Percentiles rank a stretch among this genome's conserved stretches.
Conservation (phyloP, 306 rosid species). For the Glycine latifolia region DNA sequence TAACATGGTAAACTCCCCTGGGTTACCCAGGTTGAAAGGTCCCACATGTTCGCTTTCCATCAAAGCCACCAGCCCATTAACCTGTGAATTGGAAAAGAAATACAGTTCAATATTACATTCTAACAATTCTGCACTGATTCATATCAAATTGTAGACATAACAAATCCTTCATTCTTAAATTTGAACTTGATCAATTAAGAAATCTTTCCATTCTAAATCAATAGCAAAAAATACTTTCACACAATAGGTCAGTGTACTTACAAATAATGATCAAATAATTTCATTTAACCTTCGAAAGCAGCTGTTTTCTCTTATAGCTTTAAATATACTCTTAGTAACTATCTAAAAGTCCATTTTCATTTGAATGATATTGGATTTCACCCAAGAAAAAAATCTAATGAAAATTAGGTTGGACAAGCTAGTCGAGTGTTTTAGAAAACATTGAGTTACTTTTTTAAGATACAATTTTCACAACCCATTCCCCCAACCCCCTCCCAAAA, state of each 20-base stretch:
- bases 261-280: conserved; percentile 35
- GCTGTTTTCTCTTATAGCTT: conserved; percentile 13
- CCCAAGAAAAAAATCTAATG: conserved; percentile 5
- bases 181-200: conserved; percentile 18
- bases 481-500: neutral
- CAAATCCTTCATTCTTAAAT: conserved; percentile 15
- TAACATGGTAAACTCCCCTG: conserved; percentile 97
- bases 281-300: conserved; percentile 33
- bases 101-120: conserved; percentile 38
- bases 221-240: neutral
- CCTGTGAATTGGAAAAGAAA: conserved; percentile 58
- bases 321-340: conserved; percentile 22
- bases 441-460: conserved; percentile 18
- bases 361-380: conserved; percentile 32
- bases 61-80: conserved; percentile 81
- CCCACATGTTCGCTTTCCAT: conserved; percentile 97
- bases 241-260: conserved; percentile 26
- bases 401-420: conserved; percentile 15
- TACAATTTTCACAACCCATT: conserved; percentile 19
- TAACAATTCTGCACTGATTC: conserved; percentile 13
- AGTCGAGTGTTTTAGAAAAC: conserved; percentile 33
- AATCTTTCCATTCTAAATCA: neutral
- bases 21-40: conserved; percentile 96
- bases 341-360: conserved; percentile 22
- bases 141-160: conserved; percentile 9